Evolutionary conservation across 2,329 filamentous ascomycete species (phyloP).

Genomic region (Penicillium sp.): DNA sequence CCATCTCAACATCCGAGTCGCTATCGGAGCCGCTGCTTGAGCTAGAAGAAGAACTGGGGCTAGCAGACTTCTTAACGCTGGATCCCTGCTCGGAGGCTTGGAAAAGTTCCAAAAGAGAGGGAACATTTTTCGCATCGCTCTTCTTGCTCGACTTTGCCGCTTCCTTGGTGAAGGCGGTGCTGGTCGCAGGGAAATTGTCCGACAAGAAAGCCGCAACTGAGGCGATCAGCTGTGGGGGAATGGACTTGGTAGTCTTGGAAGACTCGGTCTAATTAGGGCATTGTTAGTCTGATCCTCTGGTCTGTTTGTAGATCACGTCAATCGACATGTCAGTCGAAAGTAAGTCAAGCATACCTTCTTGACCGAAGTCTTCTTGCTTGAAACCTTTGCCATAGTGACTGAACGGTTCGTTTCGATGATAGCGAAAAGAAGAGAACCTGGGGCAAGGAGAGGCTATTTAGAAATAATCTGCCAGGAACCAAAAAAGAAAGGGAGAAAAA

Average conservation of each 20-base stretch:
- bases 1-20: slow-evolving; percentile 46
- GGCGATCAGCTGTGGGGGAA: slow-evolving; percentile 62
- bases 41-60: slow-evolving; percentile 19
- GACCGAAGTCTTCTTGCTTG: slow-evolving; percentile 25
- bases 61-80: slow-evolving; percentile 20
- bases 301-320: not conserved
- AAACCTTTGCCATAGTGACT: slow-evolving; percentile 30
- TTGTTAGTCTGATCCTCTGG: slow-evolving; percentile 8
- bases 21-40: slow-evolving; percentile 29
- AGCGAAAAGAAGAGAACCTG: slow-evolving; percentile 1
- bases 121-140: slow-evolving; percentile 31
- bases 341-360: slow-evolving; percentile 24
- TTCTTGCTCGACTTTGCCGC: slow-evolving; percentile 38
- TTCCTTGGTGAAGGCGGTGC: slow-evolving; percentile 64
- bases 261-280: slow-evolving; percentile 24
- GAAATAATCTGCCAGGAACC: slow-evolving; percentile 19
- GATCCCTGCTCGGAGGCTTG: slow-evolving; percentile 19
- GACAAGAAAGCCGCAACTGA: slow-evolving; percentile 67
- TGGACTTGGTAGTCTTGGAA: slow-evolving; percentile 20
- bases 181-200: slow-evolving; percentile 63
- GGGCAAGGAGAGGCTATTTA: slow-evolving; percentile 8
- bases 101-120: slow-evolving; percentile 38
- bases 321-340: not conserved
- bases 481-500: slow-evolving; percentile 25
- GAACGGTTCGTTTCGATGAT: not conserved